These are phyloP conservation scores for Microglena sp. DNA, from an alignment of 139 green algal genomes.

Conservation along the genomic window DNA sequence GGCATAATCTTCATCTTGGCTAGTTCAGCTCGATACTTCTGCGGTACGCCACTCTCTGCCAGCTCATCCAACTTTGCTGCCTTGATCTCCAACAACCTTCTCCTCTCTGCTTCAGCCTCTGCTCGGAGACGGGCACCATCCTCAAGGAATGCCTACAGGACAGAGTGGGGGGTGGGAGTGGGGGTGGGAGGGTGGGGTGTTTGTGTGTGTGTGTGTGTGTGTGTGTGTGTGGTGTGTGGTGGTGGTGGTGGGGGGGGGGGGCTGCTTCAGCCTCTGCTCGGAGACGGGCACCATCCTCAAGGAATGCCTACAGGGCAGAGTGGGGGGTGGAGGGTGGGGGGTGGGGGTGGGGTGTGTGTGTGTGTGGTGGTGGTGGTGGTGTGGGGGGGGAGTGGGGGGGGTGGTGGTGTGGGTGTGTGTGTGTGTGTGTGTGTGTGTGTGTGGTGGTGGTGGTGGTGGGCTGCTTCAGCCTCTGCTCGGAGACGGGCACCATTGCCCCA, in stretches of 20 bases:
- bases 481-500: constrained; percentile 52
- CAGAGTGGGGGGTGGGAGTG: no score
- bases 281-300: constrained; percentile 54
- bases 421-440: no score
- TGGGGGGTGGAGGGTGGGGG: no score
- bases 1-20: constrained; percentile 32
- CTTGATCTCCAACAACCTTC: constrained; percentile 52
- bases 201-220: no score
- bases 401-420: no score
- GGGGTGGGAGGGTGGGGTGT: no score
- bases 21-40: constrained; percentile 77
- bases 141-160: constrained; percentile 42
- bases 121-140: constrained; percentile 47
- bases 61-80: constrained; percentile 67
- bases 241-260: no score
- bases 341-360: no score
- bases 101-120: constrained; percentile 35
- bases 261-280: constrained; percentile 27
- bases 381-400: no score
- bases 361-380: no score
- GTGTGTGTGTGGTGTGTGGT: no score
- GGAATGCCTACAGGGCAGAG: constrained; percentile 26
- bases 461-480: constrained; percentile 26
- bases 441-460: no score
- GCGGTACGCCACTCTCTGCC: constrained; percentile 50